Evolutionary conservation across 192 early-diverging fungal species (phyloP), one percentile per base, ranked within the genome.

Genomic region (Geosiphon pyriformis): DNA sequence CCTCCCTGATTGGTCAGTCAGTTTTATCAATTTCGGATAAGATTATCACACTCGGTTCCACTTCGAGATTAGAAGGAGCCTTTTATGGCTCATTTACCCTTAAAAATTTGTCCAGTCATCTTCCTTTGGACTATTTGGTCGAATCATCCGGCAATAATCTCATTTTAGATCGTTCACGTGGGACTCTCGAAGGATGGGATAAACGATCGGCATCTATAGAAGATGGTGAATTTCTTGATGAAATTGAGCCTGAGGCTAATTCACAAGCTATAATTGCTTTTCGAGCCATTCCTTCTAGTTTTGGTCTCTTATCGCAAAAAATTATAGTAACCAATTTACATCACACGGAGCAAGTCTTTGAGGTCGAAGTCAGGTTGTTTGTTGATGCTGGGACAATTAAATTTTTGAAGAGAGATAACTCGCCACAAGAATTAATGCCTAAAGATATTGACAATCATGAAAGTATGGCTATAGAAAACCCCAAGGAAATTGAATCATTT

Each of bases 1-100:
- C 76, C 4, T 88, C 92, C 0, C 75, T 87, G 20, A 92, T 93
- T 73, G 92, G 92, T 2, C 83, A 87, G 22, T 93, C 92, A 3
- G 73, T 86, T 65, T 68, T 93, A 20, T 70, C 79, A n/a, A 78
- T 92, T 0, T 89, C 88, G 0, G 76, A 85, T 18, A 76, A 69
- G 0, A 25, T 87, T 1, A 80, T 94, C 48, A 87, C 90, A 47
- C 76, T 94, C 48, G 91, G 92, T 0, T 76, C 74, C 46, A 78
- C 82, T 3, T 67, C 70, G 4, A 60, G 70, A 11, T 64, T 79
- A 15, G 80, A 78, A 6, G 74, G 75, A 47, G 72, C 73, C 15
- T 85, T 83, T 57, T 77, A 77, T 57, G 86, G 84, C 3, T 75
- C 80, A 10, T 90, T 94, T 49, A 80, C 74, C 2, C 74, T 94